Evolutionary conservation across 495 filamentous ascomycete species (phyloP), one percentile per base, ranked within the genome.

Genomic region (Xylaria acuta): DNA sequence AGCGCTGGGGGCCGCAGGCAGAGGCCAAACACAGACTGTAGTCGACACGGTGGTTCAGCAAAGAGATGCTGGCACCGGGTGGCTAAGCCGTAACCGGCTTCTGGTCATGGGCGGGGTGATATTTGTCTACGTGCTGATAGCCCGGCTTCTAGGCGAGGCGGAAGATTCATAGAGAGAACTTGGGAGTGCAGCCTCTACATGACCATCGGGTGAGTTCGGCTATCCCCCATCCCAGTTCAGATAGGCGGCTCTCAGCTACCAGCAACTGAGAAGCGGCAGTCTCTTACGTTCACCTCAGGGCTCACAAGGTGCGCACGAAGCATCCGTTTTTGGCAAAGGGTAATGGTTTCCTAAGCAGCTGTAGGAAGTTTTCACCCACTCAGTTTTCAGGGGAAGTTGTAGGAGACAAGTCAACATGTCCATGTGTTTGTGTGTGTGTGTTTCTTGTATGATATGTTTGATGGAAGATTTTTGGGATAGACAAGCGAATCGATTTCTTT

Each of bases 1-100:
- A 58, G 92, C 90, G 43, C 80, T 93, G 22, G 87, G 90, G 67
- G 89, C 90, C 73, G 86, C 92, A 18, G 88, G 87, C 43, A 93
- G 92, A 74, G 87, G 90, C 20, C 90, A 92, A 25, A 78, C 94
- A 16, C 93, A 92, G n/a, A 92, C 89, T 18, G 93, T 97, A 1
- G 91, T 97, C 67, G 92, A 94, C 69, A 84, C 82, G 84, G 93
- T 79, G 82, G 92, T 79, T 80, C 93, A 84, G 89, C 91, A 80
- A 88, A 90, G 79, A 80, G 92, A 94, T 75, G 93, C 91, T 11
- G 92, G 95, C 1, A 90, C 92, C 69, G 88, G 93, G 54, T 97
- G 94, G 94, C 78, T 94, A 51, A 83, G 87, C 69, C 88, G 90
- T 67, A 91, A 97, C 81, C 94, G 93, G 81, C 80, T 95, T 63